Evolutionary conservation across 257 asterid species (phyloP).

Genomic region (Fraxinus anomala): DNA sequence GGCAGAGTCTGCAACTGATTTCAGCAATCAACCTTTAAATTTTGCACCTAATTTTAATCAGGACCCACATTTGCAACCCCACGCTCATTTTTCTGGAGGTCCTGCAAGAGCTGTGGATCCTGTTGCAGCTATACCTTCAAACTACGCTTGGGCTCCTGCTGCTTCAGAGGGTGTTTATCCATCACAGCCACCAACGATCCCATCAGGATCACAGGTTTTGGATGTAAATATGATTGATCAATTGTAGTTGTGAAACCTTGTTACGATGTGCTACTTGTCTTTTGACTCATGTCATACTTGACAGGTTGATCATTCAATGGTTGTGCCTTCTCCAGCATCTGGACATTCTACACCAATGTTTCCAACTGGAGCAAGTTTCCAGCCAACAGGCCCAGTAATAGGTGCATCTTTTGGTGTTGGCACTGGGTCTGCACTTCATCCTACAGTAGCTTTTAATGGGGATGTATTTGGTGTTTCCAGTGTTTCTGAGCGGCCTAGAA

Average conservation of each 20-base stretch:
- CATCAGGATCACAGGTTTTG: conserved; percentile 69
- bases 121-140: conserved; percentile 48
- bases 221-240: conserved; percentile 21
- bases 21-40: conserved; percentile 62
- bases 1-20: conserved; percentile 48
- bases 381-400: conserved; percentile 52
- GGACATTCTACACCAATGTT: conserved; percentile 63
- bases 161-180: conserved; percentile 58
- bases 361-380: conserved; percentile 74
- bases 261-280: conserved; percentile 18
- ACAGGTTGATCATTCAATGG: conserved; percentile 69
- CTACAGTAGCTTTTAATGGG: conserved; percentile 56
- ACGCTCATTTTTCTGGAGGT: conserved; percentile 50
- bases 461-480: conserved; percentile 63
- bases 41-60: conserved; percentile 62
- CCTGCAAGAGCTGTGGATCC: conserved; percentile 57
- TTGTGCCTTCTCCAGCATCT: conserved; percentile 60
- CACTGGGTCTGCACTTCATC: conserved; percentile 58
- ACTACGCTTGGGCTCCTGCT: conserved; percentile 66
- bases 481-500: conserved; percentile 82
- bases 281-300: conserved; percentile 26
- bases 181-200: conserved; percentile 53
- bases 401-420: conserved; percentile 67
- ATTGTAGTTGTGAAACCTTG: conserved; percentile 11
- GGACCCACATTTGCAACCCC: conserved; percentile 51